Percentiles rank a stretch among this genome's conserved stretches.
Conservation (phyloP, 768 basidiomycete genomes). For the Lactifluus rugatus region DNA sequence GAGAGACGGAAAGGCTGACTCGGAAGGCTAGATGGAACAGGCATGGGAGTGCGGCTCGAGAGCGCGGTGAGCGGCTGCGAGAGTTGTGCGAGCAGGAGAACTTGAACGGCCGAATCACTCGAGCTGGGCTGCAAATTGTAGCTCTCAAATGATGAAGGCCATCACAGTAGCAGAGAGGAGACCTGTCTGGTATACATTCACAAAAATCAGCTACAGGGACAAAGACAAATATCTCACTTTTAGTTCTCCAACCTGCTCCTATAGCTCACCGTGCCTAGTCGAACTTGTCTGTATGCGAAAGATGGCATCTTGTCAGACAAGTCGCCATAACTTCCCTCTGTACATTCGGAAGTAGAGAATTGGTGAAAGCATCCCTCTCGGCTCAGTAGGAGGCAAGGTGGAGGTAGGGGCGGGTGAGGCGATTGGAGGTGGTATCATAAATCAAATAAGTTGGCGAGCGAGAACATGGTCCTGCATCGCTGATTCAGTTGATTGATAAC, state of each 20-base stretch:
- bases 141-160: conserved; percentile 21
- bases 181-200: conserved; percentile 19
- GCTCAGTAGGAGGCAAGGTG: background rate
- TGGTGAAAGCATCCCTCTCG: background rate
- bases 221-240: conserved; percentile 13
- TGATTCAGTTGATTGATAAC: too few relatives aligned
- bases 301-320: conserved; percentile 14
- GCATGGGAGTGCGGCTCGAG: background rate
- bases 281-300: conserved; percentile 14
- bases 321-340: conserved; percentile 9
- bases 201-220: background rate
- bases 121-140: conserved; percentile 18
- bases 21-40: conserved; percentile 4
- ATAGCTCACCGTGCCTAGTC: conserved; percentile 11
- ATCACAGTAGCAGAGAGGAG: conserved; percentile 23
- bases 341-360: background rate
- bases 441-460: conserved; percentile 7
- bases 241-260: too few relatives aligned
- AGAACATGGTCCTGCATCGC: background rate
- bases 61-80: conserved; percentile 16
- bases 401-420: background rate
- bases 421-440: background rate
- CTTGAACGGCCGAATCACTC: conserved; percentile 4
- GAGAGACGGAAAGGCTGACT: background rate
- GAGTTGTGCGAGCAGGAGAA: conserved; percentile 13